Conservation (phyloP, 2,329 filamentous ascomycete genomes). For the Neodidymelliopsis sp. region DNA sequence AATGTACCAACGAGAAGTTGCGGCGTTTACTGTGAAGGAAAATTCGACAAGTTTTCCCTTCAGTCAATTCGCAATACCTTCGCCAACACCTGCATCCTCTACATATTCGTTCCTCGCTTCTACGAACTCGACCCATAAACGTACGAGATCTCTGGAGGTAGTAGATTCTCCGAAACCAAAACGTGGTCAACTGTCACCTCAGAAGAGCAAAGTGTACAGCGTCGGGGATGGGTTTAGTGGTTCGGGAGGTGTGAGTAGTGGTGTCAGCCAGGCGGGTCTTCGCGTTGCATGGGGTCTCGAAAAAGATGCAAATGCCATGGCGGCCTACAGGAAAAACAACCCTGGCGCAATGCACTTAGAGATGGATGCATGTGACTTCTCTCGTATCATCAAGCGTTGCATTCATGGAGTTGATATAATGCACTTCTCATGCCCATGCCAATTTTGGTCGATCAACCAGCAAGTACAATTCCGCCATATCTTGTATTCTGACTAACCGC, state of each 20-base stretch:
- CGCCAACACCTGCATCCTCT: too few species aligned
- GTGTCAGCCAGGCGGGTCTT: constrained; percentile 28
- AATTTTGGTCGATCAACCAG: constrained; percentile 26
- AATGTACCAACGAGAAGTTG: constrained; percentile 20
- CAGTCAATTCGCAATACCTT: too few species aligned
- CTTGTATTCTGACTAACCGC: constrained; percentile 1
- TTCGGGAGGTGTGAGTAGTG: constrained; percentile 30
- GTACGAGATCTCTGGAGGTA: too few species aligned
- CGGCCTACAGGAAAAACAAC: constrained; percentile 25
- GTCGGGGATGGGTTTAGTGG: constrained; percentile 34
- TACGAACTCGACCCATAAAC: too few species aligned
- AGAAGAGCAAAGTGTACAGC: not conserved
- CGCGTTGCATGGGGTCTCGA: constrained; percentile 26
- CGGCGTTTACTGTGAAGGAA: too few species aligned
- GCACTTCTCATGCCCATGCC: constrained; percentile 30
- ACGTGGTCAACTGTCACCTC: not conserved
- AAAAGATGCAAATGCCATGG: constrained; percentile 19
- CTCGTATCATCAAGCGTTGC: too few species aligned
- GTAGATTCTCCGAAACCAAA: not conserved
- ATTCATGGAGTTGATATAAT: constrained; percentile 27
- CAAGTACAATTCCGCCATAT: constrained; percentile 15
- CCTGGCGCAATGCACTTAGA: constrained; percentile 7
- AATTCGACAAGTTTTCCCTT: too few species aligned
- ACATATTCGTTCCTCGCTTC: too few species aligned
- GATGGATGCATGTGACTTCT: constrained; percentile 28